These are phyloP conservation scores for Skeletonema potamos DNA, from an alignment of 108 stramenopile species.

Conservation along the genomic window DNA sequence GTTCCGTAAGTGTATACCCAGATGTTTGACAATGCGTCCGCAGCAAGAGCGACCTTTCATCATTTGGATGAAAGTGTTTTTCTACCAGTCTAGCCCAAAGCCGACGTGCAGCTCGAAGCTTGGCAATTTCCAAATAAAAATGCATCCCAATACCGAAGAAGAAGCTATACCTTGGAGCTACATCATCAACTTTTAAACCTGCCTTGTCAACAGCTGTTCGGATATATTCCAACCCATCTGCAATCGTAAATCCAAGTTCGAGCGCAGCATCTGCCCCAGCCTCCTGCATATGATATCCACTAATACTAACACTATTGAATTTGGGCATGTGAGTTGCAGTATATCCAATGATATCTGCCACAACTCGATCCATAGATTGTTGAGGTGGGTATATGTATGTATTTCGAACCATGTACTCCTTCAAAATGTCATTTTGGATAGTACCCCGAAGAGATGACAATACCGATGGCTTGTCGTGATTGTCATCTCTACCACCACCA, in stretches of 20 bases:
- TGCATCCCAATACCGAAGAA: slow-evolving; percentile 98
- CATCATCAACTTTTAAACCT: slow-evolving; percentile 90
- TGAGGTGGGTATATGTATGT: slow-evolving; percentile 96
- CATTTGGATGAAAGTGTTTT: slow-evolving; percentile 90
- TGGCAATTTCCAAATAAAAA: slow-evolving; percentile 95
- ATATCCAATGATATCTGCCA: slow-evolving; percentile 95
- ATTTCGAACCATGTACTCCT: slow-evolving; percentile 94
- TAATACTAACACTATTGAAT: slow-evolving; percentile 95
- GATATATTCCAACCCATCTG: slow-evolving; percentile 92
- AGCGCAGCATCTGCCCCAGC: slow-evolving; percentile 96
- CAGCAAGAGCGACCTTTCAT: slow-evolving; percentile 85
- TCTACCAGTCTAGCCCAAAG: slow-evolving; percentile 93
- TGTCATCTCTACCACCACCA: not conserved
- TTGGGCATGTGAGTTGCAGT: slow-evolving; percentile 94
- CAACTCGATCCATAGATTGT: slow-evolving; percentile 85
- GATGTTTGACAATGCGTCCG: slow-evolving; percentile 97
- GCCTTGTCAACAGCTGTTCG: slow-evolving; percentile 85
- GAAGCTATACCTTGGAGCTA: slow-evolving; percentile 95
- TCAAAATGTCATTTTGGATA: slow-evolving; percentile 99
- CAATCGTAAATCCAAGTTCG: slow-evolving; percentile 97
- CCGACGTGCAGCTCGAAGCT: slow-evolving; percentile 88
- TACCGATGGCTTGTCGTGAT: slow-evolving; percentile 29
- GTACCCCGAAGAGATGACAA: slow-evolving; percentile 83
- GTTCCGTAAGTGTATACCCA: slow-evolving; percentile 95
- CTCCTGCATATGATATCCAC: slow-evolving; percentile 99